Evolutionary conservation across 139 green algal species (phyloP).

Genomic region (Mesostigma viride): DNA sequence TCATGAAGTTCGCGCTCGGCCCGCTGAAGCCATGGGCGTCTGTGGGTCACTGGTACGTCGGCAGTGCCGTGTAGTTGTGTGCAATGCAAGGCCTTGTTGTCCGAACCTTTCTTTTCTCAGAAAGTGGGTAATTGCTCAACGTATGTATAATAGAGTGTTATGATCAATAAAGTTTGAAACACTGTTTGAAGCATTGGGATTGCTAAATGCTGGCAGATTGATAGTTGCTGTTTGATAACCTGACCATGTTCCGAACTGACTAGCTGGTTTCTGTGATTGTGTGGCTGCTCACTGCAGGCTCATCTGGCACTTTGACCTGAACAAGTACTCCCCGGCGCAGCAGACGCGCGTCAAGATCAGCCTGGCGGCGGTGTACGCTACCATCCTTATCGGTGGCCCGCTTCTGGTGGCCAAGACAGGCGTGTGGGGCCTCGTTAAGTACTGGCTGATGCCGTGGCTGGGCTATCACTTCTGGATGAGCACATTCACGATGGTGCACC

Average conservation of each 20-base stretch:
- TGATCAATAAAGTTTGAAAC: no score
- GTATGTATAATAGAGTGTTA: no score
- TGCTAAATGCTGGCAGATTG: no score
- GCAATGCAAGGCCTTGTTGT: no score
- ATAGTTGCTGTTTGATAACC: no score
- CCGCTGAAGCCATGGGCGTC: slow-evolving; percentile 81
- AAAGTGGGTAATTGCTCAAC: no score
- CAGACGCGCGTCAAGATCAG: slow-evolving; percentile 57
- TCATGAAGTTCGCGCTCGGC: slow-evolving; percentile 67
- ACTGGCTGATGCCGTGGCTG: slow-evolving; percentile 94
- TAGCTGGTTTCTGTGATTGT: not conserved
- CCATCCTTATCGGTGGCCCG: slow-evolving; percentile 31
- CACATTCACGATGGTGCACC: slow-evolving; percentile 95
- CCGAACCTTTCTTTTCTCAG: no score
- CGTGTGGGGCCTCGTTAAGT: slow-evolving; percentile 68
- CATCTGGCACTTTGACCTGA: slow-evolving; percentile 82
- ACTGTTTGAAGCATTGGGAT: no score
- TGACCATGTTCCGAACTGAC: no score
- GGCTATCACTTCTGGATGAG: slow-evolving; percentile 95
- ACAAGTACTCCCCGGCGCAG: slow-evolving; percentile 74
- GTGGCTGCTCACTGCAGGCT: no score
- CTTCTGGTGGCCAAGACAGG: slow-evolving; percentile 61
- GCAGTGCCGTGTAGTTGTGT: not conserved
- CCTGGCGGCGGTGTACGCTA: slow-evolving; percentile 44
- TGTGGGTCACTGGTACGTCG: slow-evolving; percentile 61